Conservation (phyloP, 371 early-diverging fungal species). For the Mucor indicus region DNA sequence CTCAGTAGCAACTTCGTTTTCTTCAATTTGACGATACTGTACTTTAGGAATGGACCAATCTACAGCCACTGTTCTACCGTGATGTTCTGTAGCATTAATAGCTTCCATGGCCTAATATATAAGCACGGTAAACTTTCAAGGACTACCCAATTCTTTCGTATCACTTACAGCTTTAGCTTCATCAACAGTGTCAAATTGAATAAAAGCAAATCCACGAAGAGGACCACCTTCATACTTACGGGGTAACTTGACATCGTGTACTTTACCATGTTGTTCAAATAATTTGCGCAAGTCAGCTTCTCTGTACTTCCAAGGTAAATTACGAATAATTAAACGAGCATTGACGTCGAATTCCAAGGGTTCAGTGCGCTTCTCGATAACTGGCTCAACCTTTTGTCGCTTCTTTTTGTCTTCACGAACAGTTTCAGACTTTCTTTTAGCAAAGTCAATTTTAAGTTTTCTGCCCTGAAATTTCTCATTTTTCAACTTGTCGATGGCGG, state of each 20-base stretch:
- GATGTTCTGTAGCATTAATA: conserved; percentile 70
- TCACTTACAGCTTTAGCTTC: conserved; percentile 63
- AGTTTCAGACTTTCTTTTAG: conserved; percentile 41
- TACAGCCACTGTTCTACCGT: conserved; percentile 77
- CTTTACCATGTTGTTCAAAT: conserved; percentile 62
- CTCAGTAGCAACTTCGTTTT: conserved; percentile 22
- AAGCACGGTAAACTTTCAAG: background rate
- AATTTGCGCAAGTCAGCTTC: conserved; percentile 58
- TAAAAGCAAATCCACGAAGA: conserved; percentile 85
- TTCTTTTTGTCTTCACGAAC: background rate
- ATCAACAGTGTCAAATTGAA: conserved; percentile 68
- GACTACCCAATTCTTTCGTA: too few relatives aligned
- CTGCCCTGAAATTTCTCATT: conserved; percentile 64
- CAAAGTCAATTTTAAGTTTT: conserved; percentile 74
- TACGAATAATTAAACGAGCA: conserved; percentile 86
- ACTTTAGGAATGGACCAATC: conserved; percentile 84
- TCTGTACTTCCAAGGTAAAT: conserved; percentile 80
- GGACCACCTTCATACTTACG: conserved; percentile 73
- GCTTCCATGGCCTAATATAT: conserved; percentile 60
- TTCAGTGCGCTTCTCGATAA: conserved; percentile 6
- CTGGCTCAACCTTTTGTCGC: background rate
- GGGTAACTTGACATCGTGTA: conserved; percentile 70
- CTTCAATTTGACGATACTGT: conserved; percentile 61
- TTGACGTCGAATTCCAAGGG: conserved; percentile 25
- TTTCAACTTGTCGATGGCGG: conserved; percentile 72